phyloP scores from a whole-genome alignment of 768 basidiomycete genomes.

The Rhizopogon sp. region DNA sequence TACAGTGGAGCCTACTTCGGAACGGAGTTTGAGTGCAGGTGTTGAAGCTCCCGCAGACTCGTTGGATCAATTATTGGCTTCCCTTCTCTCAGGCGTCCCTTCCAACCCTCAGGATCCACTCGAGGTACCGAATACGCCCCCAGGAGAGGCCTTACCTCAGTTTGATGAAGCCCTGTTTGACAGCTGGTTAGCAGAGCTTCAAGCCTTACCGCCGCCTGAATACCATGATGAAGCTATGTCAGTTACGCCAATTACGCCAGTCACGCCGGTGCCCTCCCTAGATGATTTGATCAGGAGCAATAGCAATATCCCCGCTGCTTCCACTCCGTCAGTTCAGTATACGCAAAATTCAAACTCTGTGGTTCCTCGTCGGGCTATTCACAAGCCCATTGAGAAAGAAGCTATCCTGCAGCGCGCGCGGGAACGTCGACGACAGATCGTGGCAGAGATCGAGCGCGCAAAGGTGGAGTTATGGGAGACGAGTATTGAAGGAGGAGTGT shows the following conservation, averaged over 20 bases:
- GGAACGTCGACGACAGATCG: conserved; percentile 47
- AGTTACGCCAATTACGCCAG: no score
- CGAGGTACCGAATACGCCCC: no score
- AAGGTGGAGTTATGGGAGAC: conserved; percentile 72
- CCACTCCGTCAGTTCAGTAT: conserved; percentile 6
- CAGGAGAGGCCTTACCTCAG: no score
- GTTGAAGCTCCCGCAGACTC: no score
- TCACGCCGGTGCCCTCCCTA: no score
- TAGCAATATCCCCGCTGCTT: neutral
- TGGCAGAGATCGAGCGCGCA: conserved; percentile 50
- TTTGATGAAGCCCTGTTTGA: conserved; percentile 40
- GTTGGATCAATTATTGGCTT: no score
- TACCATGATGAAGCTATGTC: no score
- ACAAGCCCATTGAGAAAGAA: conserved; percentile 26
- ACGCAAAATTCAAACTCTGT: neutral
- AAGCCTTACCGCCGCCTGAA: conserved; percentile 34
- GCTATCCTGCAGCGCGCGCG: conserved; percentile 49
- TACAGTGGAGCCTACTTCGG: neutral
- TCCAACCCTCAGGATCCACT: no score
- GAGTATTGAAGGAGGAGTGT: conserved; percentile 63
- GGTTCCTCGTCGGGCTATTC: neutral
- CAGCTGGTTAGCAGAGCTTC: conserved; percentile 48
- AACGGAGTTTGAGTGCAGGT: no score
- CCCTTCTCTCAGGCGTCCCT: no score
- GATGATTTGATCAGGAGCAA: neutral